Evolutionary conservation across 257 asterid genomes (phyloP), one percentile per base, ranked within the genome.

Genomic region (Plantago elongata): DNA sequence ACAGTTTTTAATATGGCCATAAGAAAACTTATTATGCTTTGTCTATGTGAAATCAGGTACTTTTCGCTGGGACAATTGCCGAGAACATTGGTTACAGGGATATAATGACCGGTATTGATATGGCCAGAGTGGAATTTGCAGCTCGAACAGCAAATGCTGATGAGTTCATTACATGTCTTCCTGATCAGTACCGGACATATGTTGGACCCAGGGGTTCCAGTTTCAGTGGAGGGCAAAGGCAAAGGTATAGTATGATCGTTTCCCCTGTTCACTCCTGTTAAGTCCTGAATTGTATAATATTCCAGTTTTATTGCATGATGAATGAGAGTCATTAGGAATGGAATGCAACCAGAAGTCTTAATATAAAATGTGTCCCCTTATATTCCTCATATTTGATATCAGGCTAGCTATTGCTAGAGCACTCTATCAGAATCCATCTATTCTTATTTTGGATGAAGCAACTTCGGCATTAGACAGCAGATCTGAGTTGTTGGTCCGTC

Each of bases 191-290:
- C 74, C 81, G 72, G 64, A 74, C 94, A 59, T 66, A 45, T 61
- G 90, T 88, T 49, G 98, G 94, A 56, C 96, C 96, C n/a, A 71
- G 95, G 78, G 98, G 98, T 51, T 82, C 98, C 50, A 76, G 69
- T 62, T 78, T 91, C 61, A 88, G 98, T 72, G 98, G 96, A 57
- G 98, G 98, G 73, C 96, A 91, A 72, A 83, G 77, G 77, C 98
- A 91, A 79, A 82, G 96, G 98, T 81, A 62, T 54, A 72, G 6
- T 14, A 14, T 56, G 55, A 51, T 15, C 57, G 29, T 61, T 56
- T 63, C 8, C 12, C 11, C 22, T 43, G 12, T 12, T 44, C 29
- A 27, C 45, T 15, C 37, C 51, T 45, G n/a, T 46, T 29, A 12
- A 9, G 57, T 27, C 43, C 56, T 48, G 17, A 27, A 15, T 13